A percentile compares a stretch with the other conserved stretches of the same genome.
Evolutionary conservation across 2,329 filamentous ascomycete species (phyloP).

Genomic region (Diaporthe sp.): DNA sequence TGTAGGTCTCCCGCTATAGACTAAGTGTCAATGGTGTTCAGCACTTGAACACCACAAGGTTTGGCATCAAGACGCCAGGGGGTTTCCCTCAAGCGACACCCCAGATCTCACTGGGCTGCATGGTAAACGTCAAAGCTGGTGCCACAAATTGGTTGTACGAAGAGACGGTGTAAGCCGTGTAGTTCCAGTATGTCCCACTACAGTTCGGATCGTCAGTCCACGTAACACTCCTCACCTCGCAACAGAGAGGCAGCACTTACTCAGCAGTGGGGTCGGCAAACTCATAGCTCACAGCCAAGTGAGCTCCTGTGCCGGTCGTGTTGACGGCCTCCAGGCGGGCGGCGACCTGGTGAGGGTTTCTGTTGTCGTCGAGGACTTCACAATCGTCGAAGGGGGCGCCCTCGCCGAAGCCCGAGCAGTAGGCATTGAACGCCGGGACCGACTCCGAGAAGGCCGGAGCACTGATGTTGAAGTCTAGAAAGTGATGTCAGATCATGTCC

Average conservation of each 20-base stretch:
- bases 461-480: conserved; percentile 32
- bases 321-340: conserved; percentile 34
- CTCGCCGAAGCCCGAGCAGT: conserved; percentile 32
- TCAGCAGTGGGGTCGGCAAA: conserved; percentile 22
- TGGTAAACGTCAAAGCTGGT: conserved; percentile 5
- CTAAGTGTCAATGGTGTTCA: conserved; percentile 3
- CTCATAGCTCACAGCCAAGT: conserved; percentile 36
- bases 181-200: conserved; percentile 34
- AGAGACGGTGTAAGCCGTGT: conserved; percentile 21
- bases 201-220: not conserved
- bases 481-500: not conserved
- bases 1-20: not conserved
- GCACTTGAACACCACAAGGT: conserved; percentile 25
- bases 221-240: not conserved
- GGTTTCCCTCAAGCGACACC: conserved; percentile 26
- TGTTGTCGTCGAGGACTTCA: conserved; percentile 15
- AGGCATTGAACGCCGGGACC: conserved; percentile 13
- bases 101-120: conserved; percentile 31
- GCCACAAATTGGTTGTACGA: conserved; percentile 24
- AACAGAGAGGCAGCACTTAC: conserved; percentile 10
- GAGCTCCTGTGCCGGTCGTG: conserved; percentile 27
- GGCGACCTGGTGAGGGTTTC: conserved; percentile 17
- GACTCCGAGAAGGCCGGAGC: conserved; percentile 25
- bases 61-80: not conserved
- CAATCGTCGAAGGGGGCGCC: conserved; percentile 25